Evolutionary conservation across 192 early-diverging fungal genomes (phyloP), one percentile per base, ranked within the genome.

Genomic region (Coemansia sp.): DNA sequence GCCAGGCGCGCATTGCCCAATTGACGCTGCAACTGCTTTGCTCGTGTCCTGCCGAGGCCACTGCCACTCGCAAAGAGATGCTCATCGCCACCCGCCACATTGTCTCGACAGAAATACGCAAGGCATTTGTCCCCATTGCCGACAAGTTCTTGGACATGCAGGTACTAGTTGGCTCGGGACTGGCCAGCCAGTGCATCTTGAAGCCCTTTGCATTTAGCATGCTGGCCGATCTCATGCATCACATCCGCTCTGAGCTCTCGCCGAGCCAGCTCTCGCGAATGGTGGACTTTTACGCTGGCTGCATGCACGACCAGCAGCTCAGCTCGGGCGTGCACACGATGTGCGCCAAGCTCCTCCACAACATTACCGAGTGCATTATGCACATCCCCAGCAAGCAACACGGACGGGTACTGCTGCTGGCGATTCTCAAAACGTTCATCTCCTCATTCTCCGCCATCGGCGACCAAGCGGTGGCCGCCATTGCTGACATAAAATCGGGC

Each of bases 1-100:
- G 91, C 72, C 87, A 94, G 70, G 85, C 92, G 25, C 82, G 86
- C 14, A 94, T 99, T 60, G 95, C 98, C 2, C 89, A 94, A 19
- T 89, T 95, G 66, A 93, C 98, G 2, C 86, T 98, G 38, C 86
- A 90, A 8, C 80, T 99, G 19, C 83, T 99, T 78, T 90, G 94
- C 57, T 91, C 94, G 50, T 98, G 95, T 75, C 98, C 98, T 1
- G 89, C 94, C 6, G 98, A 98, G 64, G 90, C 94, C 3, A 92
- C 94, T 1, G 90, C 90, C 4, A 97, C 93, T 9, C 84, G 97
- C 85, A 98, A 98, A 84, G 98, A 99, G 69, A 85, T 99, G 58
- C 80, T 99, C 37, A 94, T 98, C 25, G 96, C 97, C 5, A 94
- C 94, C 2, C 86, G 96, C 19, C 94, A 97, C 62, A 94, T 99